Evolutionary conservation across 345 rosid genomes (phyloP), one percentile per base, ranked within the genome.

Genomic region (Punica granatum): DNA sequence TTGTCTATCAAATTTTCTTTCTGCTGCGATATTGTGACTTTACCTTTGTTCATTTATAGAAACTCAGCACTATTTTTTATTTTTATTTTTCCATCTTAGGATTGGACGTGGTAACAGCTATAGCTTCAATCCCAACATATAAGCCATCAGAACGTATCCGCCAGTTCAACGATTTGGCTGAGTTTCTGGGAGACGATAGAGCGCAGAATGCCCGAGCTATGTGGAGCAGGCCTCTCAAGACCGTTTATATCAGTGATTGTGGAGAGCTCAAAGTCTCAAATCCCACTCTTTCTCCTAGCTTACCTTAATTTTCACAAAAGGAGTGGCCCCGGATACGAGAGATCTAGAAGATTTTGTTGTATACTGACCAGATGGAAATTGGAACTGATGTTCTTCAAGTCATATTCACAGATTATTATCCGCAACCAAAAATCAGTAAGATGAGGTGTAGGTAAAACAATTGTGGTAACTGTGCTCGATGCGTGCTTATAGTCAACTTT

Each of bases 101-200:
- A 9, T 70, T 92, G 80, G 97, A 88, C 73, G 92, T 90, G 14
- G 92, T 92, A 64, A 78, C 90, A 28, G 77, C 93, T 30, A 85
- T 92, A 37, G 85, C 92, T 67, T 73, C 96, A 14, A 81, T 88
- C 58, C 97, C 93, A 0, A 92, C 92, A 0, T 90, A 85, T 82
- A 85, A 83, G 68, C 97, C 93, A 1, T 74, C 83, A 0, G 96
- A 90, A 62, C 80, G 81, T 48, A 92, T 92, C 63, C 81, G 80
- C 53, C 86, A 79, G 64, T 77, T 88, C 67, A 92, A 92, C 19
- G 91, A 90, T 63, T 68, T 92, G 69, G 95, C 97, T 0, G 85
- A 79, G 77, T 88, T 90, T 54, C 41, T 92, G 2, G 97, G 98
- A 65, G 96, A 92, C 26, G 95, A 90, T 44, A 90, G 97, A 81